Evolutionary conservation across 176 grass and related monocot genomes (phyloP).

Genomic region (Aegilops speltoides): DNA sequence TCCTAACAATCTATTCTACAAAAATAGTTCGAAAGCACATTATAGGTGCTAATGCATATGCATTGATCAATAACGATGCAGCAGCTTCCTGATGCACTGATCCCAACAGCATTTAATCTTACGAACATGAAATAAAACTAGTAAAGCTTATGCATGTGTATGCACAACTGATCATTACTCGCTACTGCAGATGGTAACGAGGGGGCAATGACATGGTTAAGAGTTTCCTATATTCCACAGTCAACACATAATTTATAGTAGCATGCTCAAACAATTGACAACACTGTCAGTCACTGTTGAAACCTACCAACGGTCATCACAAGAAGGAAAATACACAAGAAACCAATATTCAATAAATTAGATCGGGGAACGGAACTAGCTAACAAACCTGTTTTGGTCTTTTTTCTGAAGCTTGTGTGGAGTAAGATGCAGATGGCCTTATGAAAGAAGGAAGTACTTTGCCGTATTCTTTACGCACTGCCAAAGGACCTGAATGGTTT

Average conservation of each 20-base stretch:
- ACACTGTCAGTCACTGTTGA: not conserved
- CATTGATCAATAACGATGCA: not conserved
- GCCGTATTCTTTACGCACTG: constrained; percentile 19
- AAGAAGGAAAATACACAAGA: constrained; percentile 14
- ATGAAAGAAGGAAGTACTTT: constrained; percentile 35
- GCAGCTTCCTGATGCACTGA: not conserved
- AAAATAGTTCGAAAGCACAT: not conserved
- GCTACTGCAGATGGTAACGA: not conserved
- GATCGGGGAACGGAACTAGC: constrained; percentile 1
- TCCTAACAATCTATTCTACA: constrained; percentile 14
- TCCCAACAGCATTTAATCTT: not conserved
- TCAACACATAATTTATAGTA: not conserved
- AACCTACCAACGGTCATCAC: not conserved
- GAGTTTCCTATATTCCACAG: not conserved
- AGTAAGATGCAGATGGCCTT: constrained; percentile 78
- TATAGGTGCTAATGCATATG: not conserved
- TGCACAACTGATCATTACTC: not conserved
- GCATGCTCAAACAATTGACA: not conserved
- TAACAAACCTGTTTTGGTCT: constrained; percentile 69
- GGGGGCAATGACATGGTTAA: not conserved
- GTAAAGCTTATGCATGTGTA: constrained; percentile 7
- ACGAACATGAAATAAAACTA: not conserved
- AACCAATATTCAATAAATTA: not conserved
- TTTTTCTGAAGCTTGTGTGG: constrained; percentile 65
- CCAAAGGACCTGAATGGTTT: constrained; percentile 39